These are phyloP conservation scores for Metrosideros polymorpha DNA, from an alignment of 441 rosid genomes.

Conservation along the genomic window DNA sequence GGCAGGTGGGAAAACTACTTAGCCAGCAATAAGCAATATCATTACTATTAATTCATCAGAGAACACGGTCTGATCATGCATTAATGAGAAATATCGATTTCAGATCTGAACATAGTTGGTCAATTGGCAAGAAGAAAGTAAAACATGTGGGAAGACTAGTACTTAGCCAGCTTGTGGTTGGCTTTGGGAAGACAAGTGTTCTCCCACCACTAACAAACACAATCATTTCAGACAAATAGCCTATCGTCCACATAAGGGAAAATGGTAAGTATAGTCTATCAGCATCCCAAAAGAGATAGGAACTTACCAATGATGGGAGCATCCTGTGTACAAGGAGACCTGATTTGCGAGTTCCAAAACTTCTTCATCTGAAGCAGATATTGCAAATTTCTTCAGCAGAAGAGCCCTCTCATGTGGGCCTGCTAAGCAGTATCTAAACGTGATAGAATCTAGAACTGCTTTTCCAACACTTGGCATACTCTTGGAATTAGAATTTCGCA, in stretches of 20 bases:
- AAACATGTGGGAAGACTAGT: neutral
- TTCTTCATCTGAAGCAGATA: constrained; percentile 46
- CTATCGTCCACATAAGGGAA: neutral
- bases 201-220: neutral
- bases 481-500: constrained; percentile 26
- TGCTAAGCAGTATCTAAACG: constrained; percentile 76
- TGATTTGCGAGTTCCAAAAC: constrained; percentile 55
- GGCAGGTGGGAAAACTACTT: neutral
- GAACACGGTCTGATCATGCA: neutral
- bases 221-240: neutral
- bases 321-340: constrained; percentile 67
- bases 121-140: neutral
- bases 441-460: constrained; percentile 37
- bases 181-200: neutral
- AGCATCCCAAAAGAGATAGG: neutral
- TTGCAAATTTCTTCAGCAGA: constrained; percentile 64
- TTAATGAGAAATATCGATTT: neutral
- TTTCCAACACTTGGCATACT: constrained; percentile 19
- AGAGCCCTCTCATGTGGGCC: constrained; percentile 51
- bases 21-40: neutral
- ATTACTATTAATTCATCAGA: neutral
- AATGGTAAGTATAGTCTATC: neutral
- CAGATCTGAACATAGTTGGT: neutral
- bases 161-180: neutral
- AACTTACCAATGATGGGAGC: constrained; percentile 72